These are phyloP conservation scores for Trichosporon sp. DNA, from an alignment of 1,284 basidiomycete genomes.

Conservation along the genomic window DNA sequence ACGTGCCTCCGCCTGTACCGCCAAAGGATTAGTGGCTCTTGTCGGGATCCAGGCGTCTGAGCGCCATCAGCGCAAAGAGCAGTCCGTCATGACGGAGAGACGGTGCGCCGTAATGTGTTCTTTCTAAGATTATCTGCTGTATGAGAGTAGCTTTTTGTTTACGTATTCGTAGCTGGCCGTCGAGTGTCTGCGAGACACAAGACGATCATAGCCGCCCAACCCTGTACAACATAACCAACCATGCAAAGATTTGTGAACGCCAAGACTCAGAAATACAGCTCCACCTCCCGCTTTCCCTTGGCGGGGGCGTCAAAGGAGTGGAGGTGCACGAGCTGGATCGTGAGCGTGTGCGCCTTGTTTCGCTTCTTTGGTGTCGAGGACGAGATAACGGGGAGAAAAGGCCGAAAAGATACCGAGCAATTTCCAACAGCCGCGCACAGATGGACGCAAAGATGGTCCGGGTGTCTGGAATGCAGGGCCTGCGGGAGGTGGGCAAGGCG, in stretches of 20 bases:
- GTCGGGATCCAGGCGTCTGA: neutral
- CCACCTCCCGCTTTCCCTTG: neutral
- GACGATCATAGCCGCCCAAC: neutral
- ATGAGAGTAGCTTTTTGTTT: neutral
- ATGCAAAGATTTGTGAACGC: neutral
- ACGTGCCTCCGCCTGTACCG: conserved; percentile 3
- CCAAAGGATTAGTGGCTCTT: conserved; percentile 6
- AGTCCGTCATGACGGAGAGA: neutral
- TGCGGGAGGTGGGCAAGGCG: neutral
- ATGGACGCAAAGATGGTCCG: neutral
- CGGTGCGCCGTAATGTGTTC: neutral
- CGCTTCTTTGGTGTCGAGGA: neutral
- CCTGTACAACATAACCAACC: neutral
- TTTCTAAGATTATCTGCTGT: neutral
- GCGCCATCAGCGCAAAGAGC: neutral
- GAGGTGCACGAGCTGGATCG: neutral
- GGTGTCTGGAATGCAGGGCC: neutral
- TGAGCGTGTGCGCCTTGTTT: neutral
- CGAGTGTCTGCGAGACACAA: neutral
- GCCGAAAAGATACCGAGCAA: neutral
- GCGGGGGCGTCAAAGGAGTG: neutral
- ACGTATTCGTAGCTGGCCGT: neutral
- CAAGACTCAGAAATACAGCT: neutral
- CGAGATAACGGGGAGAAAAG: neutral
- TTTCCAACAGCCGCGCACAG: neutral